Evolutionary conservation across 2,329 filamentous ascomycete genomes (phyloP).

Genomic region (Periconia digitata): DNA sequence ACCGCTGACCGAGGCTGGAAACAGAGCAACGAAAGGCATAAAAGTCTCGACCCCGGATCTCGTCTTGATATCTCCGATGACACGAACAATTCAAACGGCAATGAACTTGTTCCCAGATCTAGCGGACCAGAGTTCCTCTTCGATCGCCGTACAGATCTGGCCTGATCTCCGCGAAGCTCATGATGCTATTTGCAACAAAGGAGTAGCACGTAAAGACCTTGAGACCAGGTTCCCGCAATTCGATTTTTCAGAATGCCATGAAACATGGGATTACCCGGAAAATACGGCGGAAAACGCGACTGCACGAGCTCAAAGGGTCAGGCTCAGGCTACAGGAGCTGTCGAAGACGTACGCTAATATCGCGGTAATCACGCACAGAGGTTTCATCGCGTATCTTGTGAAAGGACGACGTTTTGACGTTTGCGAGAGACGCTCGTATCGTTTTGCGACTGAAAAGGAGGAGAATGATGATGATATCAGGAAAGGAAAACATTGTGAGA

Average conservation of each 20-base stretch:
- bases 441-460: conserved; percentile 18
- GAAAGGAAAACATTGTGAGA: conserved; percentile 15
- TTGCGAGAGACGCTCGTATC: conserved; percentile 16
- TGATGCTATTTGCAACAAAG: conserved; percentile 20
- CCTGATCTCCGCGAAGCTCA: conserved; percentile 23
- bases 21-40: conserved; percentile 12
- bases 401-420: conserved; percentile 17
- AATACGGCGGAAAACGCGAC: conserved; percentile 11
- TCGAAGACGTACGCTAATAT: conserved; percentile 12
- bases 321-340: conserved; percentile 13
- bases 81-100: conserved; percentile 25
- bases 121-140: not conserved
- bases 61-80: conserved; percentile 27
- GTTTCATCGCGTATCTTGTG: conserved; percentile 19
- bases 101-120: conserved; percentile 20
- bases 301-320: conserved; percentile 16
- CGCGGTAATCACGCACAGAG: conserved; percentile 20
- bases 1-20: conserved; percentile 18
- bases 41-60: conserved; percentile 15
- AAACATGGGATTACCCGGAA: conserved; percentile 19
- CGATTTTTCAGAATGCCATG: conserved; percentile 15
- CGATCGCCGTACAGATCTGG: conserved; percentile 19
- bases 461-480: conserved; percentile 5
- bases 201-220: conserved; percentile 13
- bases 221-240: conserved; percentile 14